Evolutionary conservation across 257 asterid genomes (phyloP), one percentile per base, ranked within the genome.

Genomic region (Sherardia arvensis): DNA sequence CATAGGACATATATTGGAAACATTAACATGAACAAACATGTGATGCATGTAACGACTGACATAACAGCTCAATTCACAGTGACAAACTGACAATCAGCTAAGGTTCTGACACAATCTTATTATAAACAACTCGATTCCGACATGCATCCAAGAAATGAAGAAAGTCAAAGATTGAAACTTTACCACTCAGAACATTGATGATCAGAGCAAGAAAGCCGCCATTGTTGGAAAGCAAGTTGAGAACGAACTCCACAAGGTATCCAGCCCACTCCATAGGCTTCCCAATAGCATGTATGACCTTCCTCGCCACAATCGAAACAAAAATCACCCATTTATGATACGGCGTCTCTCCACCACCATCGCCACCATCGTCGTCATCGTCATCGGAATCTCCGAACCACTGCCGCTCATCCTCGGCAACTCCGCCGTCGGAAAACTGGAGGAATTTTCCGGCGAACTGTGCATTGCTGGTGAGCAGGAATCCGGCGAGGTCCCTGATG

Each of bases 231-330:
- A 92, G 43, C 49, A 89, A 85, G 69, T 89, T 92, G 0, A 92
- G 90, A 36, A 89, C 6, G 65, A 85, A 87, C 81, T 92, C 99
- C 64, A 87, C 49, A 6, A 82, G 25, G 66, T 66, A 85, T 43
- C 97, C 99, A 68, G 23, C 11, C 85, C 88, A 82, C 53, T 85
- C 87, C 95, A 92, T 70, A 23, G 97, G 97, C 76, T 83, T 83
- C 29, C 84, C 80, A 14, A 84, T 64, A 66, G 80, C 25, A 78
- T 79, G 76, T 3, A 92, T 73, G 53, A 89, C 67, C 69, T 82
- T 92, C 75, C 97, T 78, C 18, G 58, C 84, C 10, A 89, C 25
- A 55, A 89, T 72, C 6, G 97, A 89, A 14, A 87, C 84, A 55
- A 89, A 71, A 45, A 92, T 84, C 26, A 92, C 90, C 99, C 96